Evolutionary conservation across 345 rosid species (phyloP), one percentile per base, ranked within the genome.

Genomic region (Sonneratia alba): DNA sequence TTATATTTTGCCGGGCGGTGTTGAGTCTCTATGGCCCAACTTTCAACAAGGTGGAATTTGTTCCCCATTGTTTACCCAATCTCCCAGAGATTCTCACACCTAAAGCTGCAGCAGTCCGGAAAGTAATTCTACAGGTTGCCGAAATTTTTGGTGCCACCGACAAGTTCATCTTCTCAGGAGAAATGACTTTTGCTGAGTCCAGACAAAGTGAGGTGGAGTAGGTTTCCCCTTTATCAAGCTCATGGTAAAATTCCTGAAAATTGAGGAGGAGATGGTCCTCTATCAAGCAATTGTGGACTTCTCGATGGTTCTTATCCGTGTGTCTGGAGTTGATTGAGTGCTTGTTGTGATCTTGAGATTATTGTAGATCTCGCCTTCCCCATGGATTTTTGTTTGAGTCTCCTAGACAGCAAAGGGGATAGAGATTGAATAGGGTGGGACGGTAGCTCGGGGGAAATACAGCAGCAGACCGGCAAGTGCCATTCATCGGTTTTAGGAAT

Each of bases 1-100:
- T 91, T 80, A 45, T 91, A 62, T 91, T 90, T 78, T 91, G 91
- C 61, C 87, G 90, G 72, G 87, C 89, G 8, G 96, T 84, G 66
- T 73, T 91, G 79, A 74, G 87, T 7, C 84, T 87, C 3, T 84
- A 84, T 69, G 79, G 76, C 37, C 84, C 83, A 72, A 79, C 87
- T 45, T 80, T 72, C 13, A 77, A 80, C 67, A 87, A 87, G 81
- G 83, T 82, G 79, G 89, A 94, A 77, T 86, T 79, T 53, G 86
- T 85, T 68, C 96, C 98, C 8, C 83, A 80, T 38, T 94, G 98
- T 43, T 64, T 84, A 55, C 98, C 97, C n/a, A 64, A 74, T 36
- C 97, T 91, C 67, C 97, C 96, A 1, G 79, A 74, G 36, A 76
- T 81, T 55, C 75, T 91, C 27, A 51, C 37, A 59, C 91, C 97